phyloP scores from a whole-genome alignment of 2,329 filamentous ascomycete species.

The Cladosporium sp. region DNA sequence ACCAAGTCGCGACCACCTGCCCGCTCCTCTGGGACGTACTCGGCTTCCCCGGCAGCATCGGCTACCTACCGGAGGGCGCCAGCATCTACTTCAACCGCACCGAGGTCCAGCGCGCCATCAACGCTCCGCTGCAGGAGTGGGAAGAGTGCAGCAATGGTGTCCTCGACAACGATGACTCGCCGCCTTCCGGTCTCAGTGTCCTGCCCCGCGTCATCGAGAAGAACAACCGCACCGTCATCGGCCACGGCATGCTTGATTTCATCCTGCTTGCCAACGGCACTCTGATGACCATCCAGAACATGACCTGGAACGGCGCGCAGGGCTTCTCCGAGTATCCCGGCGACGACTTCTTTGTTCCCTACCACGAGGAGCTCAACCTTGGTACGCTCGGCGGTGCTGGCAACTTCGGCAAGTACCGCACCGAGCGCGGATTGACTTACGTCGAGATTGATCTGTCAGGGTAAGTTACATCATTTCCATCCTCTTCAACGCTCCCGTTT shows the following conservation, averaged over 20 bases:
- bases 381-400: conserved; percentile 55
- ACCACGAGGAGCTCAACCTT: conserved; percentile 44
- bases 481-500: conserved; percentile 4
- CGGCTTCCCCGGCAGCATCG: conserved; percentile 58
- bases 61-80: conserved; percentile 58
- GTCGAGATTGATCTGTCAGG: conserved; percentile 56
- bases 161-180: conserved; percentile 46
- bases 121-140: conserved; percentile 59
- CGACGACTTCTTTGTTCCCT: conserved; percentile 64
- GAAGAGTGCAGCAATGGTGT: conserved; percentile 49
- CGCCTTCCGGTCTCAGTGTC: conserved; percentile 50
- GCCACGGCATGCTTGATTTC: conserved; percentile 64
- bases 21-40: conserved; percentile 64
- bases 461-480: neutral
- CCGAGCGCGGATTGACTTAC: conserved; percentile 70
- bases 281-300: conserved; percentile 68
- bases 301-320: conserved; percentile 67
- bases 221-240: conserved; percentile 67
- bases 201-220: conserved; percentile 67
- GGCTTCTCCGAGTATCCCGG: conserved; percentile 60
- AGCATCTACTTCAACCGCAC: conserved; percentile 41
- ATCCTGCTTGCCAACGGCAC: conserved; percentile 64
- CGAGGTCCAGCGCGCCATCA: conserved; percentile 34
- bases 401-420: conserved; percentile 62
- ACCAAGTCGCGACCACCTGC: conserved; percentile 66